Conservation (phyloP, 2,329 filamentous ascomycete genomes). For the Diaporthe sp. region DNA sequence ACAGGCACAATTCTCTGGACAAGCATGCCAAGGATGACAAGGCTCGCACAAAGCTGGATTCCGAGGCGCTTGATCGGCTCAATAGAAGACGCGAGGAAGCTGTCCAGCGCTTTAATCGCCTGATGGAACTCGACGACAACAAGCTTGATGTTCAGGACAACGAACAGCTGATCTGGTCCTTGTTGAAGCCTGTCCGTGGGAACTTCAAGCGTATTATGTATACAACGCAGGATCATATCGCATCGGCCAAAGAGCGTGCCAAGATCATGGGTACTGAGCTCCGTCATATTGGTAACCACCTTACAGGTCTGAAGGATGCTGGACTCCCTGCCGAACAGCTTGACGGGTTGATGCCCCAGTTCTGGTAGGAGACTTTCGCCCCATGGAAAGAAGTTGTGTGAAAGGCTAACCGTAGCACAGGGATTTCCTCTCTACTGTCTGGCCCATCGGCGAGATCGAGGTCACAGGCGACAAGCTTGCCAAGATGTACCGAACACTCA, state of each 20-base stretch:
- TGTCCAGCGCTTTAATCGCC: conserved; percentile 49
- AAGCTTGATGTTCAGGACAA: conserved; percentile 48
- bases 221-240: conserved; percentile 43
- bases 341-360: conserved; percentile 49
- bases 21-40: conserved; percentile 52
- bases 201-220: conserved; percentile 52
- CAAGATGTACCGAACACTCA: conserved; percentile 48
- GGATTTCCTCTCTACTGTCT: conserved; percentile 52
- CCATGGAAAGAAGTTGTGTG: background rate
- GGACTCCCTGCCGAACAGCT: conserved; percentile 43
- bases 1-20: conserved; percentile 40
- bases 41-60: conserved; percentile 47
- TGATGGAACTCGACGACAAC: conserved; percentile 49
- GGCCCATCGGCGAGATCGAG: conserved; percentile 50
- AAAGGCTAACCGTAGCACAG: conserved; percentile 40
- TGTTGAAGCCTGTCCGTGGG: conserved; percentile 48
- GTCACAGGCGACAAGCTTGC: conserved; percentile 49
- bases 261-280: conserved; percentile 51
- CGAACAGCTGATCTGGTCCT: conserved; percentile 51
- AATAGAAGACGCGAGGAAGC: conserved; percentile 47
- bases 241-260: conserved; percentile 46
- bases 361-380: conserved; percentile 44
- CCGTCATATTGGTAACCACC: conserved; percentile 48
- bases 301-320: conserved; percentile 46
- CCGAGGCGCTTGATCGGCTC: conserved; percentile 48